Conservation (phyloP, 441 rosid genomes). For the Euphorbia corollata region DNA sequence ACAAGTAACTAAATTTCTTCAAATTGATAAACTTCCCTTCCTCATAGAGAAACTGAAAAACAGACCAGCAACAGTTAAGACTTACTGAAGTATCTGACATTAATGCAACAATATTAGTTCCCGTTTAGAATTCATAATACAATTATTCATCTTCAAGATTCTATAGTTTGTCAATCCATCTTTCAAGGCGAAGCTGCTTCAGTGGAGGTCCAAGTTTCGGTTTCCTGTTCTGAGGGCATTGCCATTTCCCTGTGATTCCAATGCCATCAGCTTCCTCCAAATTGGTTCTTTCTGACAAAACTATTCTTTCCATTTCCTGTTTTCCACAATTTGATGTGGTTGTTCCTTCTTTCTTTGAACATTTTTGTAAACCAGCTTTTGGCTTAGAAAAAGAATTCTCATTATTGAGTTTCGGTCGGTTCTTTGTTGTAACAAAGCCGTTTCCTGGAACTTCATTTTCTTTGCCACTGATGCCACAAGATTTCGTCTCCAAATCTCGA, state of each 20-base stretch:
- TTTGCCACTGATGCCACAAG: constrained; percentile 19
- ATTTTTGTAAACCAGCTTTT: constrained; percentile 18
- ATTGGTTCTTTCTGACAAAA: constrained; percentile 47
- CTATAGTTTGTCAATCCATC: constrained; percentile 53
- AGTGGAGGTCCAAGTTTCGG: constrained; percentile 53
- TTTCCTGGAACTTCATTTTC: constrained; percentile 25
- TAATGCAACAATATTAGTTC: too few species aligned
- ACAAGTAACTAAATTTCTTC: too few species aligned
- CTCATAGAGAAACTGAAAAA: too few species aligned
- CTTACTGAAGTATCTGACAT: too few species aligned
- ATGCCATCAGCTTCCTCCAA: constrained; percentile 22
- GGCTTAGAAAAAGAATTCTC: constrained; percentile 22
- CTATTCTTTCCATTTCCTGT: constrained; percentile 31
- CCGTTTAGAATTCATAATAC: too few species aligned
- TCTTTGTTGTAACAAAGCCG: constrained; percentile 48
- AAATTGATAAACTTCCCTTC: too few species aligned
- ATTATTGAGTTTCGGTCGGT: constrained; percentile 24
- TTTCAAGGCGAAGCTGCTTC: constrained; percentile 81
- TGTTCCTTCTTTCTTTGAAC: constrained; percentile 22
- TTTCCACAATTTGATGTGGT: constrained; percentile 17
- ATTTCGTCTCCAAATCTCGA: constrained; percentile 15
- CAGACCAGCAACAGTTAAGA: too few species aligned
- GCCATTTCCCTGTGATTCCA: constrained; percentile 67
- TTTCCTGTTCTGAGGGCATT: constrained; percentile 65
- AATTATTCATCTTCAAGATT: background rate